phyloP scores from a whole-genome alignment of 176 grass and related monocot genomes.

The Hyparrhenia diplandra region DNA sequence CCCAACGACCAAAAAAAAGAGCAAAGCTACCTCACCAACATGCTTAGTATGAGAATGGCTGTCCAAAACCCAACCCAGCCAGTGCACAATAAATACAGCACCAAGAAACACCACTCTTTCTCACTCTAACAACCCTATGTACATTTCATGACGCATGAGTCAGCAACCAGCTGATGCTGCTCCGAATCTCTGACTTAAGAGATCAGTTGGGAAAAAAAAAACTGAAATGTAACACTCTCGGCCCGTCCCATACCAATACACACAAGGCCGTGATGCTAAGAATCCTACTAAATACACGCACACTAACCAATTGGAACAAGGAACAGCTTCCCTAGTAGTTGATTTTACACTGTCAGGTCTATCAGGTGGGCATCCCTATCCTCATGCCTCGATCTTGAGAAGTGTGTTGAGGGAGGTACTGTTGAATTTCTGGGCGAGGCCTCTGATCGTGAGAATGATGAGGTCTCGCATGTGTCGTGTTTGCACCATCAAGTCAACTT shows the following conservation, averaged over 20 bases:
- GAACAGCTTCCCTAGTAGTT: not conserved
- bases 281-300: slow-evolving; percentile 43
- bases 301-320: slow-evolving; percentile 5
- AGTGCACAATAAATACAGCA: slow-evolving; percentile 22
- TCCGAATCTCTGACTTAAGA: not conserved
- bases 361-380: not conserved
- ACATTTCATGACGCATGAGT: slow-evolving; percentile 31
- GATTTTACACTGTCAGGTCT: not conserved
- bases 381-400: slow-evolving; percentile 72
- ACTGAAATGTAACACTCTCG: not conserved
- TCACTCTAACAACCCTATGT: slow-evolving; percentile 24
- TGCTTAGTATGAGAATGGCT: not conserved
- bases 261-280: slow-evolving; percentile 18
- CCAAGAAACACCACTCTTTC: slow-evolving; percentile 4
- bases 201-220: not conserved
- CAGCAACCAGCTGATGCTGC: not conserved
- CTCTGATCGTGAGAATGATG: slow-evolving; percentile 79
- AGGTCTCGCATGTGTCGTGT: slow-evolving; percentile 66
- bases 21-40: not conserved
- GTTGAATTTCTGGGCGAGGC: slow-evolving; percentile 90
- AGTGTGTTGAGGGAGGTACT: slow-evolving; percentile 95
- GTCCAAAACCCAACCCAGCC: not conserved
- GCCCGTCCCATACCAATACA: slow-evolving; percentile 6
- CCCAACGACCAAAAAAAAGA: not conserved
- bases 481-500: slow-evolving; percentile 87